A percentile compares a stretch with the other conserved stretches of the same genome.
These are phyloP conservation scores for Eucalyptus polybractea DNA, from an alignment of 345 rosid species.

Conservation along the genomic window DNA sequence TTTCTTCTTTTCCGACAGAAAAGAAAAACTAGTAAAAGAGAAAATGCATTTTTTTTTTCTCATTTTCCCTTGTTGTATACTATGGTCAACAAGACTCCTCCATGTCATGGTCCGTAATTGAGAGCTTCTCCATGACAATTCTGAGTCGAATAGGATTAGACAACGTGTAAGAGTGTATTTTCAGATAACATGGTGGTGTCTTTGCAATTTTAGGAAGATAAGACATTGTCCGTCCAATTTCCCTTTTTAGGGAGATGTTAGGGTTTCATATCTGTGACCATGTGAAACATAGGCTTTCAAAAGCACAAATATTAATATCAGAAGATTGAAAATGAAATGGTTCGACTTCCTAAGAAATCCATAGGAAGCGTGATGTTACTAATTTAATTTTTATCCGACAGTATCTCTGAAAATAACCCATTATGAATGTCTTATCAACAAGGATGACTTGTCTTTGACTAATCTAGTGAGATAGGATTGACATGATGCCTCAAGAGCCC, in stretches of 20 bases:
- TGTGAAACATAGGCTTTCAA: neutral
- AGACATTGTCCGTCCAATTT: neutral
- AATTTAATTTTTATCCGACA: neutral
- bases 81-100: neutral
- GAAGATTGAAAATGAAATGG: neutral
- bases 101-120: neutral
- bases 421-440: neutral
- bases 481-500: neutral
- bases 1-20: neutral
- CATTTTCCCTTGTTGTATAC: neutral
- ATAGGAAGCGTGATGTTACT: neutral
- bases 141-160: neutral
- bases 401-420: neutral
- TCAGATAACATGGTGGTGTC: neutral
- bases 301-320: neutral
- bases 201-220: neutral
- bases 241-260: neutral
- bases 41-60: neutral
- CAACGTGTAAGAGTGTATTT: neutral
- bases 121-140: neutral
- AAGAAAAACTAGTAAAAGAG: neutral
- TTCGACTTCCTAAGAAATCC: neutral
- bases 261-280: neutral
- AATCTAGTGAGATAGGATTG: neutral
- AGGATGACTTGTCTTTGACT: neutral